phyloP scores from a whole-genome alignment of 2,329 filamentous ascomycete species.

The Clarireedia sp. region DNA sequence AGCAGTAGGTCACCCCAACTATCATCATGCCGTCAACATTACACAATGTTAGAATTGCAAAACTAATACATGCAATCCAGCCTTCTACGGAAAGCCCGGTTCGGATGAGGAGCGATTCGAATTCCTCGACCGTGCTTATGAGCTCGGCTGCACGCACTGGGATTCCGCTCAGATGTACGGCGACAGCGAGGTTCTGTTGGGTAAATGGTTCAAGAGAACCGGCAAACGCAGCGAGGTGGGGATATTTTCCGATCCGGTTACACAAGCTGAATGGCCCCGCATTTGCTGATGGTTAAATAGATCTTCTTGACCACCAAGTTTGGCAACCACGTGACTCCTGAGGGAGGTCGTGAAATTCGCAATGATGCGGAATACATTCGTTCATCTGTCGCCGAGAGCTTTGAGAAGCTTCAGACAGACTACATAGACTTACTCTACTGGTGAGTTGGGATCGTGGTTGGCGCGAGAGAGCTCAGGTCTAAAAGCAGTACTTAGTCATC shows the following conservation, averaged over 20 bases:
- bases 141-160: constrained; percentile 31
- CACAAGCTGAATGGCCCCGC: constrained; percentile 31
- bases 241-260: too few species aligned
- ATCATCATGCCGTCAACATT: not conserved
- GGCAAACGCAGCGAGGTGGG: constrained; percentile 8
- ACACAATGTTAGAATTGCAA: not conserved
- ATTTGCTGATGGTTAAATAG: not conserved
- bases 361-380: constrained; percentile 11
- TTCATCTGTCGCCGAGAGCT: constrained; percentile 8
- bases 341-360: constrained; percentile 3
- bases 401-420: constrained; percentile 8
- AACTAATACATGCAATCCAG: not conserved
- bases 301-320: constrained; percentile 39
- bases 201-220: constrained; percentile 38
- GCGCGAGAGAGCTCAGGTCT: not conserved
- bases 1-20: not conserved
- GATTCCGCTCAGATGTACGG: constrained; percentile 26
- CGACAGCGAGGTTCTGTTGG: constrained; percentile 39
- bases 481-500: constrained; percentile 22
- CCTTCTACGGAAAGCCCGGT: constrained; percentile 26
- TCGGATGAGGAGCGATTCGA: constrained; percentile 31
- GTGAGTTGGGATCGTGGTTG: not conserved
- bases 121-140: constrained; percentile 32
- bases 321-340: constrained; percentile 8
- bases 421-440: constrained; percentile 13